phyloP scores from a whole-genome alignment of 106 monocot genomes.

The Triglochin maritima region DNA sequence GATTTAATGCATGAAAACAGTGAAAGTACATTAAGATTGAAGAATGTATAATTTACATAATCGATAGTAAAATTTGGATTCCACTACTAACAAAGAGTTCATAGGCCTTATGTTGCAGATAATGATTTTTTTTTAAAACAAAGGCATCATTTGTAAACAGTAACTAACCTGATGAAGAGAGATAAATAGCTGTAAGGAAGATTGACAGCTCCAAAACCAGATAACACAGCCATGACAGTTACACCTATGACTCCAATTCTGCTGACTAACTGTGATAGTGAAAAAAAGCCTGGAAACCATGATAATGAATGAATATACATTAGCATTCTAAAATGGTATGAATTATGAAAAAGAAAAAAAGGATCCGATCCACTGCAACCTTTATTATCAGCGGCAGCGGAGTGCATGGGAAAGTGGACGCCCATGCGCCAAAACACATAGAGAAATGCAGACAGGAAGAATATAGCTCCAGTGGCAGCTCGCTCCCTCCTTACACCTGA shows the following conservation, averaged over 20 bases:
- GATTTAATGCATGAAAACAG: too few species aligned
- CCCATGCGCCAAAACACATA: conserved; percentile 98
- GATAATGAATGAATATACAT: not conserved
- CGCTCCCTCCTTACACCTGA: conserved; percentile 77
- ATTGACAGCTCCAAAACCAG: conserved; percentile 98
- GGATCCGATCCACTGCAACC: conserved; percentile 28
- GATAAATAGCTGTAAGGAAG: conserved; percentile 95
- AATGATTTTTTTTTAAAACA: too few species aligned
- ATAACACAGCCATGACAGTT: conserved; percentile 90
- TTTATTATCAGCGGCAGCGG: conserved; percentile 81
- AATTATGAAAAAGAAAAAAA: not conserved
- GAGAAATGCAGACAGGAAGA: conserved; percentile 75
- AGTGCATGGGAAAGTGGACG: conserved; percentile 98
- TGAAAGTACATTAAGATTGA: too few species aligned
- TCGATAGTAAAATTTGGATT: too few species aligned
- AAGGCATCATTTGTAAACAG: not conserved
- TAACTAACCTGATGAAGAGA: conserved; percentile 82
- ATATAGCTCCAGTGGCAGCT: conserved; percentile 61
- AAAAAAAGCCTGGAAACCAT: conserved; percentile 71
- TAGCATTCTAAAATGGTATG: not conserved
- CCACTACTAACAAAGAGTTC: too few species aligned
- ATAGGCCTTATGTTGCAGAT: too few species aligned
- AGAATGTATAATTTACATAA: too few species aligned
- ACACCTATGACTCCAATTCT: conserved; percentile 94
- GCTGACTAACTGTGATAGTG: conserved; percentile 86